A percentile compares a stretch with the other conserved stretches of the same genome.
These are phyloP conservation scores for Tilletia setariae DNA, from an alignment of 1,284 basidiomycete genomes.

Conservation along the genomic window DNA sequence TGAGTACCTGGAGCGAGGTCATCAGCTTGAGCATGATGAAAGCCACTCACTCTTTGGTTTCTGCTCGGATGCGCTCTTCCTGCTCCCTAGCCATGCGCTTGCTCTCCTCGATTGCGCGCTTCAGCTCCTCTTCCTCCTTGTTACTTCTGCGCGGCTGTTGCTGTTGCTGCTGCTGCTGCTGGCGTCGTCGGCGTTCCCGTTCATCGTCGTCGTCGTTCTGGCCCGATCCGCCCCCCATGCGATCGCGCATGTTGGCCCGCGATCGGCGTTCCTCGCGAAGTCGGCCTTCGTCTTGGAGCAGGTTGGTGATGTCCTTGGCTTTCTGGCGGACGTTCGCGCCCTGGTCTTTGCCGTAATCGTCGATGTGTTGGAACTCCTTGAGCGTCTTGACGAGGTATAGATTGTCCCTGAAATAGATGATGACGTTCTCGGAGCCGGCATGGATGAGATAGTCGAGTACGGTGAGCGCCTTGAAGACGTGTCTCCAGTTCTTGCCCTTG, in stretches of 20 bases:
- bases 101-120: slow-evolving; percentile 58
- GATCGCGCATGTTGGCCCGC: slow-evolving; percentile 87
- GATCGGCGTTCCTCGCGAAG: slow-evolving; percentile 79
- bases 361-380: slow-evolving; percentile 96
- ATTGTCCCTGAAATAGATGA: slow-evolving; percentile 96
- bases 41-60: slow-evolving; percentile 37
- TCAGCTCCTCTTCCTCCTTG: slow-evolving; percentile 61
- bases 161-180: slow-evolving; percentile 70
- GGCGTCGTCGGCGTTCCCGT: slow-evolving; percentile 76
- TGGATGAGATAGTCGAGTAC: slow-evolving; percentile 95
- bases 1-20: too few relatives aligned
- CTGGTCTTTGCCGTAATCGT: slow-evolving; percentile 94
- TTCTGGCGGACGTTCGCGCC: slow-evolving; percentile 98
- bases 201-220: slow-evolving; percentile 23
- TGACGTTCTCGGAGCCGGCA: slow-evolving; percentile 94
- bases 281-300: slow-evolving; percentile 82
- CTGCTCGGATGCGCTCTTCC: slow-evolving; percentile 43
- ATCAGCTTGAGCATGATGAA: too few relatives aligned
- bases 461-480: slow-evolving; percentile 98
- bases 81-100: slow-evolving; percentile 53
- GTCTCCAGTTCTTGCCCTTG: slow-evolving; percentile 99
- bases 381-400: slow-evolving; percentile 97
- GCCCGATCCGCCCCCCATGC: slow-evolving; percentile 68
- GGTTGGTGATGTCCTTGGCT: slow-evolving; percentile 96
- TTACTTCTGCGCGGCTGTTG: slow-evolving; percentile 26